Evolutionary conservation across 2,329 filamentous ascomycete species (phyloP), one percentile per base, ranked within the genome.

Genomic region (Gaeumannomyces sp.): DNA sequence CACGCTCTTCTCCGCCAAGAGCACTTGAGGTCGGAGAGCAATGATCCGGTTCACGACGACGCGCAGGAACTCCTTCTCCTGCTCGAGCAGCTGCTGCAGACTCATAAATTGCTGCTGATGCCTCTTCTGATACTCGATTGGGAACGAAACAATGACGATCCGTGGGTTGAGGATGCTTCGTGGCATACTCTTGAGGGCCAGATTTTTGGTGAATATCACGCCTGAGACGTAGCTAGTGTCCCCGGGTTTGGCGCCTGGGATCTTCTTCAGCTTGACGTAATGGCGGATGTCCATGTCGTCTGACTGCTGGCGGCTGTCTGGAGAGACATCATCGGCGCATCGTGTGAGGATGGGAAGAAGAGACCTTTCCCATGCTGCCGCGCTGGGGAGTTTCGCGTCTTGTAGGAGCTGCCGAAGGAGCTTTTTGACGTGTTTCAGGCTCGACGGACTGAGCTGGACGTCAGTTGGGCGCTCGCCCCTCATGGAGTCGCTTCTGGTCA

Each of bases 41-140:
- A 91, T 88, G 70, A 99, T 98, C 64, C 95, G 87, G 72, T 92
- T 93, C 33, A 99, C 93, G 65, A 99, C 86, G 72, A 97, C 95
- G 70, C 90, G 86, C 31, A 99, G 80, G 70, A 95, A 99, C 73
- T 99, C 95, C 69, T 91, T 90, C 77, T 99, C 96, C 75, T 99
- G 95, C 64, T 94, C 91, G 70, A 99, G 97, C 65, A 99, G 93
- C 56, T 94, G 94, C 71, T 98, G 93, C 62, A 99, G 79, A 71
- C 95, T 99, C 93, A 99, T 97, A 74, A 99, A 98, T 74, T 98
- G 93, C 68, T 92, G 86, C 72, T 94, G 89, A 70, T 97, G 93
- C 56, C 95, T 87, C 45, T 53, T 53, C 66, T 96, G 92, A 75
- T 99, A 99, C 74, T 99, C 95, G 65, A 99, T 92, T 0, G 95